phyloP scores from a whole-genome alignment of 805 yeast species.

The Metschnikowia rubicola region DNA sequence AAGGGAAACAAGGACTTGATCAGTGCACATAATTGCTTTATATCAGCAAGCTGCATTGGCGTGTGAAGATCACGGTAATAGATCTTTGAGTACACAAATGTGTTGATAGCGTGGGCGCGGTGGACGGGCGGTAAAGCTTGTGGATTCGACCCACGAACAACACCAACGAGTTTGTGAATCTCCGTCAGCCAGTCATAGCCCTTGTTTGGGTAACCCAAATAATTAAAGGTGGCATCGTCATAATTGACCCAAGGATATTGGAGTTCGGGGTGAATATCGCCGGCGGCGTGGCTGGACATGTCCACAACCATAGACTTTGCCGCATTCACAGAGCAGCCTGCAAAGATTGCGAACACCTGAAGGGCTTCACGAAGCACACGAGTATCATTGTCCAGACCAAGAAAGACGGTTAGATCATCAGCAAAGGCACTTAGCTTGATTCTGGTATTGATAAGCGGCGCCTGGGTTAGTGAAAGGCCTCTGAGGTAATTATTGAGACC shows the following conservation, averaged over 20 bases:
- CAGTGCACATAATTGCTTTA: not conserved
- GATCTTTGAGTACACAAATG: not conserved
- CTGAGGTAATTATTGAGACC: not conserved
- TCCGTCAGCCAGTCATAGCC: not conserved
- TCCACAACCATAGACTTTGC: not conserved
- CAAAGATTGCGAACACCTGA: not conserved
- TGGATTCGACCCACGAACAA: not conserved
- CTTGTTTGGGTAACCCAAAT: not conserved
- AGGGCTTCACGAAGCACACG: not conserved
- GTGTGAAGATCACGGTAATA: not conserved
- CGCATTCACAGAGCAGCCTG: not conserved
- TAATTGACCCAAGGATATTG: not conserved
- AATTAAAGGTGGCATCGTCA: not conserved
- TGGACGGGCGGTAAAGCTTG: not conserved
- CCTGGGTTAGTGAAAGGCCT: not conserved
- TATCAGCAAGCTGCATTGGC: not conserved
- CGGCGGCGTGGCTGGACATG: not conserved
- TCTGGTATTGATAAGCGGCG: not conserved
- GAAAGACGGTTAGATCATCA: slow-evolving; percentile 1
- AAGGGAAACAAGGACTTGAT: not conserved
- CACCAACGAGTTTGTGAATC: not conserved
- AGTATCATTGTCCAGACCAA: not conserved
- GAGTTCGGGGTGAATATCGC: not conserved
- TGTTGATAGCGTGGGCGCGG: not conserved
- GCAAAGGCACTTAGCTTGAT: not conserved